A percentile compares a stretch with the other conserved stretches of the same genome.
Evolutionary conservation across 2,329 filamentous ascomycete species (phyloP).

Genomic region (Pseudogymnoascus verrucosus): DNA sequence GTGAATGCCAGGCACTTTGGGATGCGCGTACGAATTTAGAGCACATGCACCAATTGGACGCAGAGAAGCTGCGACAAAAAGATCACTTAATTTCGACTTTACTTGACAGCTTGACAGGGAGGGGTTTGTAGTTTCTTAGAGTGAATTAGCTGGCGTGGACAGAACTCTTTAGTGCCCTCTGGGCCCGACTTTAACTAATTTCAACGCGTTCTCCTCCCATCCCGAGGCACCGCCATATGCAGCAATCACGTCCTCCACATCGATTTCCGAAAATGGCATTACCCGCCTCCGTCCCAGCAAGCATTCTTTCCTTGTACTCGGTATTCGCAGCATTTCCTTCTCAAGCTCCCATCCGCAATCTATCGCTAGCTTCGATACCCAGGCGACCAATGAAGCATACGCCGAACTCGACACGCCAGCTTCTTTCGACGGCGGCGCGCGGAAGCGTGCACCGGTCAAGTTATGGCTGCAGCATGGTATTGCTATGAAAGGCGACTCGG

Average conservation of each 20-base stretch:
- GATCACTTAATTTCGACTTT: not conserved
- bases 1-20: not conserved
- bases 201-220: slow-evolving; percentile 51
- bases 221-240: slow-evolving; percentile 49
- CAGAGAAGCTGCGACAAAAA: not conserved
- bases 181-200: slow-evolving; percentile 47
- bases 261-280: slow-evolving; percentile 25
- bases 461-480: slow-evolving; percentile 95
- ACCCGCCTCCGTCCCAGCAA: slow-evolving; percentile 56
- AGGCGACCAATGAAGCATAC: slow-evolving; percentile 76
- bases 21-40: not conserved
- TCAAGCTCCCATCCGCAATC: slow-evolving; percentile 71
- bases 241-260: slow-evolving; percentile 38
- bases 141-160: not conserved
- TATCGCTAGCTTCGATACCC: slow-evolving; percentile 60
- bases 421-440: slow-evolving; percentile 49
- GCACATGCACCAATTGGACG: not conserved
- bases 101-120: not conserved
- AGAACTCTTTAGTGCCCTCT: slow-evolving; percentile 20
- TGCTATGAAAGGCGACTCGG: slow-evolving; percentile 73
- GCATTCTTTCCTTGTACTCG: slow-evolving; percentile 80
- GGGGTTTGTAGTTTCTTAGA: not conserved
- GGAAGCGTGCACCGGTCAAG: slow-evolving; percentile 65
- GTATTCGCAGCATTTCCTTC: slow-evolving; percentile 81
- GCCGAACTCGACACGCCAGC: slow-evolving; percentile 46